Conservation (phyloP, 2,329 filamentous ascomycete genomes). For the Calonectria hongkongensis region DNA sequence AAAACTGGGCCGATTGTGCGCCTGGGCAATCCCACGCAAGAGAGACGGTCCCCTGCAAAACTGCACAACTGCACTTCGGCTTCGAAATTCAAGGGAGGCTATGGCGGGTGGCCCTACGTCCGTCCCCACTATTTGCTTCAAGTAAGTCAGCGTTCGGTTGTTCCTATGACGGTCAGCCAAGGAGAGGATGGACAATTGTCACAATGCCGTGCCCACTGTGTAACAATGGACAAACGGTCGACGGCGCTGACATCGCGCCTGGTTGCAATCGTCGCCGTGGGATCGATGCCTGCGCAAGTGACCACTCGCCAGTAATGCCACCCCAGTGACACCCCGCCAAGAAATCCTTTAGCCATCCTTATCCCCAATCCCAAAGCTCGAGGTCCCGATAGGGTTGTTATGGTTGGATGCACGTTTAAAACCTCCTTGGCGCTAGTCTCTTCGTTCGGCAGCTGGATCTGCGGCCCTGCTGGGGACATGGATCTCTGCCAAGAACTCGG, state of each 20-base stretch:
- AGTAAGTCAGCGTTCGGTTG: slow-evolving; percentile 42
- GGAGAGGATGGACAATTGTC: slow-evolving; percentile 35
- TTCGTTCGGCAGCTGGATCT: slow-evolving; percentile 55
- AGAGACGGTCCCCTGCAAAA: slow-evolving; percentile 49
- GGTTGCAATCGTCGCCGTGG: slow-evolving; percentile 23
- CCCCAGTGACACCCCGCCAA: slow-evolving; percentile 39
- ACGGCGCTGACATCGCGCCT: slow-evolving; percentile 3
- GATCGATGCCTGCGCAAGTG: slow-evolving; percentile 14
- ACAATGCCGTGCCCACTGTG: slow-evolving; percentile 15
- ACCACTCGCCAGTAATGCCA: slow-evolving; percentile 33
- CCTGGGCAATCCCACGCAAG: slow-evolving; percentile 52
- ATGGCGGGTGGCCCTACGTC: slow-evolving; percentile 45
- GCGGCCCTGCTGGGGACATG: slow-evolving; percentile 54
- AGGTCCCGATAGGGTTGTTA: slow-evolving; percentile 54
- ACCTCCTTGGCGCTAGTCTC: slow-evolving; percentile 53
- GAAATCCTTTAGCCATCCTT: slow-evolving; percentile 30
- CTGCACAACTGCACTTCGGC: slow-evolving; percentile 39
- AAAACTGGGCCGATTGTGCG: slow-evolving; percentile 53
- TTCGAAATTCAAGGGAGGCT: slow-evolving; percentile 48
- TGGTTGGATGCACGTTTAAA: slow-evolving; percentile 54
- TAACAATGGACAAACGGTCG: not conserved
- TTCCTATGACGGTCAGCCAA: slow-evolving; percentile 36
- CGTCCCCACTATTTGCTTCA: slow-evolving; percentile 48
- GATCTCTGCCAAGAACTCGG: slow-evolving; percentile 55
- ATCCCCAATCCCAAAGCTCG: slow-evolving; percentile 41